A percentile compares a stretch with the other conserved stretches of the same genome.
These are phyloP conservation scores for Yamadazyma nakazawae DNA, from an alignment of 805 yeast genomes.

Conservation along the genomic window DNA sequence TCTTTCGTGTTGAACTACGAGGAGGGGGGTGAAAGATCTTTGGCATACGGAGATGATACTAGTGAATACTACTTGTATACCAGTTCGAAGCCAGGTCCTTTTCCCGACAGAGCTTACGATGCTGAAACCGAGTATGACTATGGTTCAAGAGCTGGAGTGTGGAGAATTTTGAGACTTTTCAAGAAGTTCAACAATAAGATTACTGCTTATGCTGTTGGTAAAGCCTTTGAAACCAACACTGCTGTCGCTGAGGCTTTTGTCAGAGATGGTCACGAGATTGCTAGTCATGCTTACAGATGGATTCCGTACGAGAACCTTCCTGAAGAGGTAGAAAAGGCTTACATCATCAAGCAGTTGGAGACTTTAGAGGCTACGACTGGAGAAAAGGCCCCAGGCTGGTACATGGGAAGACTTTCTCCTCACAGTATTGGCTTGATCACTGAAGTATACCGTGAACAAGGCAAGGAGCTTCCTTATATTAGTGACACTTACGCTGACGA, in stretches of 20 bases:
- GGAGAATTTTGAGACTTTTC: slow-evolving; percentile 13
- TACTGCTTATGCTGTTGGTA: slow-evolving; percentile 17
- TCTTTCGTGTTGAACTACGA: slow-evolving; percentile 23
- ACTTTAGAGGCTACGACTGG: slow-evolving; percentile 13
- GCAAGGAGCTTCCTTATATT: slow-evolving; percentile 13
- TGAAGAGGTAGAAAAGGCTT: slow-evolving; percentile 16
- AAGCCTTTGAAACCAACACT: slow-evolving; percentile 12
- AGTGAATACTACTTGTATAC: slow-evolving; percentile 13
- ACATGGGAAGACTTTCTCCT: slow-evolving; percentile 17
- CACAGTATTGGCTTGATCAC: slow-evolving; percentile 13
- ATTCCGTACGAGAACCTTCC: slow-evolving; percentile 14
- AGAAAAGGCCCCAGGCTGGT: slow-evolving; percentile 14
- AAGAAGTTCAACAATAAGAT: slow-evolving; percentile 11
- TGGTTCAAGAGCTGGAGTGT: slow-evolving; percentile 15
- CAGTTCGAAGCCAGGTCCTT: slow-evolving; percentile 13
- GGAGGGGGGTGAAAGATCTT: slow-evolving; percentile 23
- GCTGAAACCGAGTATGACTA: slow-evolving; percentile 14
- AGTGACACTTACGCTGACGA: slow-evolving; percentile 17
- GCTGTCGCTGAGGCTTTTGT: slow-evolving; percentile 14
- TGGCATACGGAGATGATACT: slow-evolving; percentile 14
- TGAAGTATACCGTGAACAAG: slow-evolving; percentile 14
- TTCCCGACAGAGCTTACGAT: slow-evolving; percentile 8
- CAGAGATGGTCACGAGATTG: slow-evolving; percentile 18
- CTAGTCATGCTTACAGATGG: slow-evolving; percentile 18
- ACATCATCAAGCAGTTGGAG: slow-evolving; percentile 14